A percentile compares a stretch with the other conserved stretches of the same genome.
phyloP scores from a whole-genome alignment of 805 yeast species.

The Yamadazyma sp. region DNA sequence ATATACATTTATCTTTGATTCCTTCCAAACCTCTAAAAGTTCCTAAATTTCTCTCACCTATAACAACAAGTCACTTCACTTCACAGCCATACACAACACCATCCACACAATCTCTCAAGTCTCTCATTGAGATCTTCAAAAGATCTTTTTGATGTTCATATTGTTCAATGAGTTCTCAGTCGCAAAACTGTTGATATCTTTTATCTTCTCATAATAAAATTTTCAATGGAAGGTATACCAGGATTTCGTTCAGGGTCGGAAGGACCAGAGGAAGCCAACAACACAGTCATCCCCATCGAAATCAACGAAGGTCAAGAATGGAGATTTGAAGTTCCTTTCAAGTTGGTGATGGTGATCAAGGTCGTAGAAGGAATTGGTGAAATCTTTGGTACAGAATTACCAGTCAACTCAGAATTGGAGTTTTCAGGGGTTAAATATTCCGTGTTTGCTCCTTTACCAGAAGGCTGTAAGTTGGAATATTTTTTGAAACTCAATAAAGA shows the following conservation, averaged over 20 bases:
- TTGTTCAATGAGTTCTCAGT: not conserved
- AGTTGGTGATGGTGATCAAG: constrained; percentile 48
- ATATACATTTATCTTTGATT: not conserved
- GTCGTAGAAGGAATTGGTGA: constrained; percentile 74
- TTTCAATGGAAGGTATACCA: constrained; percentile 12
- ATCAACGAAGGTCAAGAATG: constrained; percentile 57
- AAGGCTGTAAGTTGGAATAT: constrained; percentile 62
- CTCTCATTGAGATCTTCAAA: too few relatives aligned
- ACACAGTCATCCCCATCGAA: constrained; percentile 17
- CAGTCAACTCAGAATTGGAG: constrained; percentile 54
- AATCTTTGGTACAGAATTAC: constrained; percentile 89
- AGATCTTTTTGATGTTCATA: too few relatives aligned
- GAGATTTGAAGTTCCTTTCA: constrained; percentile 67
- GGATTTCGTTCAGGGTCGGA: constrained; percentile 11
- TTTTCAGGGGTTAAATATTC: constrained; percentile 38
- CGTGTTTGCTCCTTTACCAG: constrained; percentile 43
- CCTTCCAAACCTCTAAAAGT: too few relatives aligned
- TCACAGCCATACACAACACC: too few relatives aligned
- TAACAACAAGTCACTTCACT: too few relatives aligned
- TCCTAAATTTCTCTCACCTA: too few relatives aligned
- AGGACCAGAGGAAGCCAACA: constrained; percentile 5
- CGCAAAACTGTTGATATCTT: too few relatives aligned
- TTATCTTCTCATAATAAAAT: not conserved
- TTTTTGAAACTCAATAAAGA: constrained; percentile 15
- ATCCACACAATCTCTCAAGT: too few relatives aligned